Percentiles rank a stretch among this genome's conserved stretches.
These are phyloP conservation scores for Rhodotorula sp. DNA, from an alignment of 1,284 basidiomycete genomes.

Conservation along the genomic window DNA sequence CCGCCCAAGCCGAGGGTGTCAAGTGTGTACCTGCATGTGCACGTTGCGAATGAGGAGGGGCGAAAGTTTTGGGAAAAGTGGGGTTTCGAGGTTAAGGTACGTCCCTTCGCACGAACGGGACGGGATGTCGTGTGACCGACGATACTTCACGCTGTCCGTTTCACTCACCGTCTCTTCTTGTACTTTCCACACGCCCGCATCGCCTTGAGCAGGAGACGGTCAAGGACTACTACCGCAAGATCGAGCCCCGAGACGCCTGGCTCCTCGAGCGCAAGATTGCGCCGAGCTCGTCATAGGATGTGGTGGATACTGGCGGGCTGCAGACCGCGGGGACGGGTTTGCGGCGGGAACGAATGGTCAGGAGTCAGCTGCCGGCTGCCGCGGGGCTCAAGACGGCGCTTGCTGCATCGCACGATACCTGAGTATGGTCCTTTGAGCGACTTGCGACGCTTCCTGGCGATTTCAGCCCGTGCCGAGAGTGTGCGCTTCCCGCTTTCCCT, in stretches of 20 bases:
- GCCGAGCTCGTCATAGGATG: not conserved
- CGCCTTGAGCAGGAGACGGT: slow-evolving; percentile 33
- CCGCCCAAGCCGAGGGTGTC: slow-evolving; percentile 37
- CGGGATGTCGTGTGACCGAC: not conserved
- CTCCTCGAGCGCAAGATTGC: slow-evolving; percentile 6
- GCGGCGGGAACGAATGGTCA: too few species aligned
- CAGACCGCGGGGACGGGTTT: too few species aligned
- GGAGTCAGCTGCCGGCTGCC: too few species aligned
- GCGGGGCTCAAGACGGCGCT: too few species aligned
- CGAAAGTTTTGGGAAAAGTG: slow-evolving; percentile 49
- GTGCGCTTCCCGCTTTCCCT: too few species aligned
- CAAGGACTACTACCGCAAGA: slow-evolving; percentile 42
- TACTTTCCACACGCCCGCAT: not conserved
- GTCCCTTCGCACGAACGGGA: slow-evolving; percentile 3
- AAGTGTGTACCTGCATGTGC: slow-evolving; percentile 50
- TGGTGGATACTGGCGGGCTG: too few species aligned
- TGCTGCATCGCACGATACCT: too few species aligned
- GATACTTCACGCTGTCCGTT: not conserved
- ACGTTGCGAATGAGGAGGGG: slow-evolving; percentile 49
- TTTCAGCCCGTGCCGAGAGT: too few species aligned
- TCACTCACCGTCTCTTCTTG: not conserved
- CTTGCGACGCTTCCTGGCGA: too few species aligned
- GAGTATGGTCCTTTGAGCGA: too few species aligned
- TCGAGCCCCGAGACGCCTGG: slow-evolving; percentile 50
- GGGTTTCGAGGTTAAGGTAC: slow-evolving; percentile 48